Evolutionary conservation across 2,329 filamentous ascomycete species (phyloP).

Genomic region (Penicillium sp.): DNA sequence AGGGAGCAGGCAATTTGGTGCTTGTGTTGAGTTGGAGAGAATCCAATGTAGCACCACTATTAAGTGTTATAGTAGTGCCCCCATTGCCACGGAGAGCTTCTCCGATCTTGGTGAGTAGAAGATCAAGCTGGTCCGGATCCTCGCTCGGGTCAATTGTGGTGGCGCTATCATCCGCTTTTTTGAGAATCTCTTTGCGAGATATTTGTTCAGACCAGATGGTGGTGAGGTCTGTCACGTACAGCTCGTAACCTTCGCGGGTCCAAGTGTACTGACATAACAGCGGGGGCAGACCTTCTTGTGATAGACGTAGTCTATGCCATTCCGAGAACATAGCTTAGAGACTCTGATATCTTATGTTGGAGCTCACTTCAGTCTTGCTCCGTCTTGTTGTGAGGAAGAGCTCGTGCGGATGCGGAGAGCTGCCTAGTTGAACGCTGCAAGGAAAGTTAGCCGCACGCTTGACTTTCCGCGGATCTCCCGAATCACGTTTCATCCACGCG

Average conservation of each 20-base stretch:
- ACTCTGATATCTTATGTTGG: not conserved
- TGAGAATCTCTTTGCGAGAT: conserved; percentile 50
- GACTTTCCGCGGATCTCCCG: conserved; percentile 30
- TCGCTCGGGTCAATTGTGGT: conserved; percentile 65
- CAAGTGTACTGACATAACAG: conserved; percentile 46
- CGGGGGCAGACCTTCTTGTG: conserved; percentile 35
- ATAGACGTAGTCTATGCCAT: conserved; percentile 43
- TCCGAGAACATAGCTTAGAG: conserved; percentile 34
- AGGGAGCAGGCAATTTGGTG: conserved; percentile 56
- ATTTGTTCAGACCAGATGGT: conserved; percentile 61
- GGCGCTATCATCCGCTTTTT: conserved; percentile 52
- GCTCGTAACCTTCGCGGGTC: conserved; percentile 49
- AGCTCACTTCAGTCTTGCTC: not conserved
- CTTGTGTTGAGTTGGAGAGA: conserved; percentile 52
- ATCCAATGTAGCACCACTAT: conserved; percentile 32
- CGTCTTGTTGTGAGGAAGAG: not conserved
- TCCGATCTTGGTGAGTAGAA: conserved; percentile 60
- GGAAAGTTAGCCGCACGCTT: conserved; percentile 27
- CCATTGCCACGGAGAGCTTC: conserved; percentile 49
- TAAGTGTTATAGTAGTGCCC: conserved; percentile 40
- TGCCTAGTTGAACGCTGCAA: conserved; percentile 16
- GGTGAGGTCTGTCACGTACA: conserved; percentile 62
- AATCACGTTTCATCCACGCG: conserved; percentile 23
- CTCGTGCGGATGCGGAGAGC: conserved; percentile 11
- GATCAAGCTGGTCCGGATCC: conserved; percentile 57